Evolutionary conservation across 495 filamentous ascomycete species (phyloP).

Genomic region (Lasiosphaeria miniovina): DNA sequence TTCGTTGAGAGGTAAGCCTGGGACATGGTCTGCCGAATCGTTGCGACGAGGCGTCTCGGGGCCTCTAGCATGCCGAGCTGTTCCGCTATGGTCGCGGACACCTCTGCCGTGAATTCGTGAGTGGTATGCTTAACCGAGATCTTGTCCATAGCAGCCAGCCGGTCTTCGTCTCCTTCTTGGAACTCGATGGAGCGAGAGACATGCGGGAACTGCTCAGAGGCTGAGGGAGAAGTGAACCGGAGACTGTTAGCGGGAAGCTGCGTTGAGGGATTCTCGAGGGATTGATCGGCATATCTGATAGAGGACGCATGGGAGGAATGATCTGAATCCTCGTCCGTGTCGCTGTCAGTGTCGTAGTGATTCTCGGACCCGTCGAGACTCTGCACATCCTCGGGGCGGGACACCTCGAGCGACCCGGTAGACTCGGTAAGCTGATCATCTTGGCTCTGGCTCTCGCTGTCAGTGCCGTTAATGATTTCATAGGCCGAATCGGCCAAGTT

Average conservation of each 20-base stretch:
- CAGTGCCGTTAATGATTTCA: slow-evolving; percentile 50
- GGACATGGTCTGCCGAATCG: slow-evolving; percentile 71
- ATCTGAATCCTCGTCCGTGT: slow-evolving; percentile 37
- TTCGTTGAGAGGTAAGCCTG: slow-evolving; percentile 58
- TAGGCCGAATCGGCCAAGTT: slow-evolving; percentile 56
- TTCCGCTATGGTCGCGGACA: slow-evolving; percentile 47
- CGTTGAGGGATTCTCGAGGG: slow-evolving; percentile 42
- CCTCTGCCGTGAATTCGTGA: slow-evolving; percentile 51
- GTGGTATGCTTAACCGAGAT: slow-evolving; percentile 64
- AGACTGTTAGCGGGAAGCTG: slow-evolving; percentile 35
- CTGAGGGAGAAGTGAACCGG: slow-evolving; percentile 30
- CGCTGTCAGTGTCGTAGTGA: slow-evolving; percentile 33
- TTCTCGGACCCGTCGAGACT: slow-evolving; percentile 52
- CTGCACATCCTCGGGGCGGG: slow-evolving; percentile 51
- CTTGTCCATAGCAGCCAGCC: slow-evolving; percentile 46
- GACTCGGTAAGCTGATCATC: slow-evolving; percentile 51
- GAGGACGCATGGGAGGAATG: slow-evolving; percentile 43
- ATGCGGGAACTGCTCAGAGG: slow-evolving; percentile 16
- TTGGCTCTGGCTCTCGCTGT: slow-evolving; percentile 42
- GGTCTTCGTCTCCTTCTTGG: slow-evolving; percentile 48
- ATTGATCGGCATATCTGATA: slow-evolving; percentile 35
- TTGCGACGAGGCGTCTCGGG: slow-evolving; percentile 48
- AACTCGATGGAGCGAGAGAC: slow-evolving; percentile 54
- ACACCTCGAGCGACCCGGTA: slow-evolving; percentile 47
- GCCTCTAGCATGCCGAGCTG: slow-evolving; percentile 32